Percentiles rank a stretch among this genome's conserved stretches.
Evolutionary conservation across 73 alveolate species (phyloP).

Genomic region (Tetrahymena borealis): DNA sequence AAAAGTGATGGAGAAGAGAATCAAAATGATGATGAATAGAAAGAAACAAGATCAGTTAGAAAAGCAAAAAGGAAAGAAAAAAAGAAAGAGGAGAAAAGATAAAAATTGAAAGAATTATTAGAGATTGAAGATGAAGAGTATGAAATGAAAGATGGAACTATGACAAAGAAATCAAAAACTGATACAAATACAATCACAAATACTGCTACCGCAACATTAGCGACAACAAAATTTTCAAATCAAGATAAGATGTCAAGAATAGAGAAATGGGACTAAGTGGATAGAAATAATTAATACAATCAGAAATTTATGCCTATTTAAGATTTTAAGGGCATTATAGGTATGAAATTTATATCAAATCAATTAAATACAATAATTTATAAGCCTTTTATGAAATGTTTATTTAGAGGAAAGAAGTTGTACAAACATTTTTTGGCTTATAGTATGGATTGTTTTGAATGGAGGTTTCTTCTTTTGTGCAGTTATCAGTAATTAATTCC

Average conservation of each 20-base stretch:
- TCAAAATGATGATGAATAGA: neutral
- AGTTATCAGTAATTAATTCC: neutral
- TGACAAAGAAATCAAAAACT: neutral
- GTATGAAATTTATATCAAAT: neutral
- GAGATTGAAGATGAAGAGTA: neutral
- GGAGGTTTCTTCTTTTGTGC: slow-evolving; percentile 8
- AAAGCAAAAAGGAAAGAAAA: neutral
- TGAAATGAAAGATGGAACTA: neutral
- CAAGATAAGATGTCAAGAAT: slow-evolving; percentile 28
- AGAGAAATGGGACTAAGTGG: slow-evolving; percentile 30
- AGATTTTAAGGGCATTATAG: slow-evolving; percentile 40
- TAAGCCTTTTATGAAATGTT: too few species aligned
- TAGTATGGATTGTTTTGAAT: slow-evolving; percentile 9
- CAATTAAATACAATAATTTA: too few species aligned
- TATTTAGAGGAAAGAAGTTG: slow-evolving; percentile 29
- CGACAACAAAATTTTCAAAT: neutral
- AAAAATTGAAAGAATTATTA: neutral
- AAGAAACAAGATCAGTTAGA: neutral
- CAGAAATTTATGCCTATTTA: slow-evolving; percentile 27
- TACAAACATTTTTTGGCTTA: slow-evolving; percentile 15
- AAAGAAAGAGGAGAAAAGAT: neutral
- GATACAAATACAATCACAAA: neutral
- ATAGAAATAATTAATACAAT: slow-evolving; percentile 21
- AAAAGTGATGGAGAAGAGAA: neutral
- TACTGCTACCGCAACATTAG: neutral